Conservation (phyloP, 305 asterid genomes). For the Fraxinus albicans region DNA sequence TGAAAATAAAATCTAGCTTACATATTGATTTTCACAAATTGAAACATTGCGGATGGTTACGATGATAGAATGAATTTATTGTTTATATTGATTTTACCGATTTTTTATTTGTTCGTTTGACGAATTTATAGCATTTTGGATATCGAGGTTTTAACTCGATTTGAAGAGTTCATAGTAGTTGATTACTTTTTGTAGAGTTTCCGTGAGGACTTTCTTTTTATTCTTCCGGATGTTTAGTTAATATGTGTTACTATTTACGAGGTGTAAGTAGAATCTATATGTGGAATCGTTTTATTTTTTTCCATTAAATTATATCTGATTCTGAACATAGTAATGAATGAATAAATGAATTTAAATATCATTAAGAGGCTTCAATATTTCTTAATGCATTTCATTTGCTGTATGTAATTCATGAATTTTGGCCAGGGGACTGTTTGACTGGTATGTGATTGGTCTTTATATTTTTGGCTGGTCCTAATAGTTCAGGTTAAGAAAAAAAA, state of each 20-base stretch:
- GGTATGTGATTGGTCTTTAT: slow-evolving; percentile 1
- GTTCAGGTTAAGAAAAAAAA: background rate
- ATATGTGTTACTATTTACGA: slow-evolving; percentile 1
- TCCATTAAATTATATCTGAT: background rate
- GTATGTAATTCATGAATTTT: slow-evolving; percentile 17
- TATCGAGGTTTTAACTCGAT: background rate
- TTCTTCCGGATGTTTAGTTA: background rate
- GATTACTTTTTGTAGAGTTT: background rate
- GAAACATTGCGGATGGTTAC: background rate
- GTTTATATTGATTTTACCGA: background rate
- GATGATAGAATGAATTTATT: background rate
- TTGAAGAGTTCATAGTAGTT: background rate
- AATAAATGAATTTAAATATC: slow-evolving; percentile 1
- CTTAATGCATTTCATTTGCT: background rate
- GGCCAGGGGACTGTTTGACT: slow-evolving; percentile 1
- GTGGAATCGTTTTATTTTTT: background rate
- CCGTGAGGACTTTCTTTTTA: background rate
- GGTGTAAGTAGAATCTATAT: slow-evolving; percentile 5
- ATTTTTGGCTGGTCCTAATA: background rate
- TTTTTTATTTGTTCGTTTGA: background rate
- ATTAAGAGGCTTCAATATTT: slow-evolving; percentile 5
- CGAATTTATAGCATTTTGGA: background rate
- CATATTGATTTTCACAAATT: background rate
- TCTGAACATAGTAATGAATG: slow-evolving; percentile 11
- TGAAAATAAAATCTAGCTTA: background rate